These are phyloP conservation scores for Actinomortierella ambigua DNA, from an alignment of 371 early-diverging fungal species.

Conservation along the genomic window DNA sequence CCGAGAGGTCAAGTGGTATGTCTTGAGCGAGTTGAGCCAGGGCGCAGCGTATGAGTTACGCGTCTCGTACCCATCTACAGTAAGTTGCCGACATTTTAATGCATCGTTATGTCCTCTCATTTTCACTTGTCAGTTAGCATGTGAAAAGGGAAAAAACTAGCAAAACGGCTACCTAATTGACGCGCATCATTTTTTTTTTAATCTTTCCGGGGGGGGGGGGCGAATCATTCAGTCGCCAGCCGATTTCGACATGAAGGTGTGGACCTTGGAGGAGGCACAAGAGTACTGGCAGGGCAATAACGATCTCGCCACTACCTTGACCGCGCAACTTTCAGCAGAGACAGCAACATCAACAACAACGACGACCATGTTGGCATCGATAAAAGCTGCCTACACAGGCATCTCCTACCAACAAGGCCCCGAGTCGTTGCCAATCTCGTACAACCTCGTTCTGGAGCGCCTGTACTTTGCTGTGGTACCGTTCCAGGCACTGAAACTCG, in stretches of 20 bases:
- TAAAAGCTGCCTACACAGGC: conserved; percentile 41
- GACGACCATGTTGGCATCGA: conserved; percentile 31
- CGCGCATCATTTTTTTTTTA: neutral
- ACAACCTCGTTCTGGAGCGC: conserved; percentile 32
- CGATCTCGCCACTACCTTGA: conserved; percentile 9
- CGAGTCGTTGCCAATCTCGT: conserved; percentile 21
- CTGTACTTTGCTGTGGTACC: conserved; percentile 33
- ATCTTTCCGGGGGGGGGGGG: neutral
- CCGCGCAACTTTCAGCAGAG: conserved; percentile 7
- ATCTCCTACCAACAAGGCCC: conserved; percentile 24
- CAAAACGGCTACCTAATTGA: neutral
- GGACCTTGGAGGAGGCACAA: conserved; percentile 32
- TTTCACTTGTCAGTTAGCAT: neutral
- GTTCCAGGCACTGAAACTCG: conserved; percentile 41
- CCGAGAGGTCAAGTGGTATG: conserved; percentile 34
- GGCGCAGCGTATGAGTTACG: conserved; percentile 30
- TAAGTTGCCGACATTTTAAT: conserved; percentile 6
- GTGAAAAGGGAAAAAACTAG: too few relatives aligned
- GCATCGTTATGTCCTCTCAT: neutral
- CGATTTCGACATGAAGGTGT: conserved; percentile 34
- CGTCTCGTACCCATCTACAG: conserved; percentile 41
- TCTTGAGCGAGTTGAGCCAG: conserved; percentile 16
- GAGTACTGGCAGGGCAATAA: conserved; percentile 9
- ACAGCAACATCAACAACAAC: neutral
- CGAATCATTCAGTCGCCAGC: conserved; percentile 38